phyloP scores from a whole-genome alignment of 257 asterid species.

The Rubia yunnanensis region DNA sequence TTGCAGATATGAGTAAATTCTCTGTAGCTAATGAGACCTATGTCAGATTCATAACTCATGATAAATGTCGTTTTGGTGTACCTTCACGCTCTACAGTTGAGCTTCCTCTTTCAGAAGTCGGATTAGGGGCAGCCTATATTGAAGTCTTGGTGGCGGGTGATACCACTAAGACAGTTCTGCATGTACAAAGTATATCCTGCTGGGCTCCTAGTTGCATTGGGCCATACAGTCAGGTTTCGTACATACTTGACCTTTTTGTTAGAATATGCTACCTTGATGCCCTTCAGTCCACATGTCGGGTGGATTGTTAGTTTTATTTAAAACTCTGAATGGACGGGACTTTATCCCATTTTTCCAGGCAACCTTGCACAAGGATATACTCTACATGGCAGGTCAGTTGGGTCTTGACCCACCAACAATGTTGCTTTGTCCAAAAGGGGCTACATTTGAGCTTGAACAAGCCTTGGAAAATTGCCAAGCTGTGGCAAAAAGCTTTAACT shows the following conservation, averaged over 20 bases:
- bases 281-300: neutral
- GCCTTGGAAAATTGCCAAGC: conserved; percentile 78
- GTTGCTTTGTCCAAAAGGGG: conserved; percentile 61
- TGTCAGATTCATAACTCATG: conserved; percentile 75
- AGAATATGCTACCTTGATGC: neutral
- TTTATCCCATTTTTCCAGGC: conserved; percentile 49
- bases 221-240: conserved; percentile 90
- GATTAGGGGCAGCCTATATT: conserved; percentile 74
- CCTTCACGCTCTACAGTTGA: conserved; percentile 94
- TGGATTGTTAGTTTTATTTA: neutral
- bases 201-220: conserved; percentile 99
- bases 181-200: conserved; percentile 90
- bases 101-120: conserved; percentile 77
- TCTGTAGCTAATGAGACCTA: conserved; percentile 63
- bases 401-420: conserved; percentile 94
- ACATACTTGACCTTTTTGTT: neutral
- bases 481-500: conserved; percentile 61
- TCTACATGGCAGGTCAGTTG: conserved; percentile 95
- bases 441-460: conserved; percentile 56
- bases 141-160: conserved; percentile 82
- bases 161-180: conserved; percentile 70
- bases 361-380: conserved; percentile 60
- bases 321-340: conserved; percentile 14
- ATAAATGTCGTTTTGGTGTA: conserved; percentile 86
- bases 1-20: conserved; percentile 74